Evolutionary conservation across 495 filamentous ascomycete species (phyloP), one percentile per base, ranked within the genome.

Genomic region (Penicillium riverlandense): DNA sequence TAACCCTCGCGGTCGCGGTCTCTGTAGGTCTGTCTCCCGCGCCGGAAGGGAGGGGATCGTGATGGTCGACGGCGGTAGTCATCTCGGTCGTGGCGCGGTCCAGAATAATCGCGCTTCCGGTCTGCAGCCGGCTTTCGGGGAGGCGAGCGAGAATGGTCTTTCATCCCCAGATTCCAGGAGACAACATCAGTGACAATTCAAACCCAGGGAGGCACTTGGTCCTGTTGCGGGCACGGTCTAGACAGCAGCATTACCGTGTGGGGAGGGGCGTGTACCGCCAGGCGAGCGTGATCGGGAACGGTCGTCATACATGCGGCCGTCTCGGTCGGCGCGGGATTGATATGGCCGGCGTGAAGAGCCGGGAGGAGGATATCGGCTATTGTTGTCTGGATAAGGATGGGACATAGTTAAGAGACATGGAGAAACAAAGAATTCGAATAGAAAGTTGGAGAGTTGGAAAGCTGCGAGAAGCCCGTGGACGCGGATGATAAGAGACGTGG

Each of bases 1-100:
- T 81, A 81, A 4, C 63, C 72, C 45, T 80, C 77, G 22, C 69
- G 65, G 43, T 82, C 78, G 28, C 78, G 67, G 52, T 82, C 78
- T 39, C 66, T 61, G 43, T 82, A 82, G 9, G 55, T 43, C 2
- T 63, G 58, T 47, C 71, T 61, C 8, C 62, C 57, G 33, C 63
- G 53, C 31, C 62, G 61, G 10, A 4, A 22, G 2, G 67, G 61
- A 40, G 65, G 63, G 0, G 75, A 72, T 13, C 55, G 54, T 2
- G 65, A 67, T n/a, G 56, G 48, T 31, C 60, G 63, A 15, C 52
- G 63, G 22, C 61, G 57, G 35, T 69, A 59, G 27, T 72, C 67
- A 53, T 72, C 69, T 39, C 65, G 66, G 48, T 67, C 63, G 44
- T 50, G 53, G 37, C 58, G 58, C 29, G 63, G 61, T 46, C 58